Evolutionary conservation across 2,329 filamentous ascomycete species (phyloP).

Genomic region (Talaromyces sp.): DNA sequence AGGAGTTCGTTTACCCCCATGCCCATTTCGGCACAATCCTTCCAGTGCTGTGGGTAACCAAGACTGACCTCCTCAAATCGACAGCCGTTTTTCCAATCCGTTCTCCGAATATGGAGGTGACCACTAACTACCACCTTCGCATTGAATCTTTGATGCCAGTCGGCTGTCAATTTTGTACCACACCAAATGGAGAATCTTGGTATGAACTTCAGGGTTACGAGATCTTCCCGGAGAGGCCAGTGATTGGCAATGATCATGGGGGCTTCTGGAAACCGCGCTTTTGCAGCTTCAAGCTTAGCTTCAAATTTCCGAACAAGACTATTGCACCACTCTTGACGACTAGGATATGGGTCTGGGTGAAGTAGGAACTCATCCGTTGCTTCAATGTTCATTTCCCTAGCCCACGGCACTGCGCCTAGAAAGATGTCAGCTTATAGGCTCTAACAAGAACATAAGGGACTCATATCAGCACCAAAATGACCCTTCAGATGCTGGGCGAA

Average conservation of each 20-base stretch:
- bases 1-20: conserved; percentile 18
- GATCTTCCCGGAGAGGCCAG: conserved; percentile 19
- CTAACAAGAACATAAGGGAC: neutral
- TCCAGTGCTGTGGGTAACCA: conserved; percentile 20
- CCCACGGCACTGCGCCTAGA: conserved; percentile 18
- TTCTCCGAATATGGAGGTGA: conserved; percentile 19
- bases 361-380: conserved; percentile 19
- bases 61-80: conserved; percentile 21
- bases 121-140: conserved; percentile 19
- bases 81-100: conserved; percentile 19
- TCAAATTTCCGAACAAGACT: conserved; percentile 17
- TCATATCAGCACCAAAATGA: neutral
- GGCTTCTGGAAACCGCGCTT: neutral
- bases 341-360: conserved; percentile 18
- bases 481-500: neutral
- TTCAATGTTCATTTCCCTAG: conserved; percentile 18
- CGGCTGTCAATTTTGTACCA: conserved; percentile 14
- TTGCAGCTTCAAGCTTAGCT: conserved; percentile 8
- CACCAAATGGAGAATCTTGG: conserved; percentile 19
- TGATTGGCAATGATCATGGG: conserved; percentile 20
- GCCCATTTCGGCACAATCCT: conserved; percentile 16
- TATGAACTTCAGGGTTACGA: conserved; percentile 16
- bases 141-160: conserved; percentile 19
- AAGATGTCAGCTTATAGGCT: neutral
- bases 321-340: conserved; percentile 17